Conservation (phyloP, 2,329 filamentous ascomycete genomes). For the Lecanoromycetidae sp. region DNA sequence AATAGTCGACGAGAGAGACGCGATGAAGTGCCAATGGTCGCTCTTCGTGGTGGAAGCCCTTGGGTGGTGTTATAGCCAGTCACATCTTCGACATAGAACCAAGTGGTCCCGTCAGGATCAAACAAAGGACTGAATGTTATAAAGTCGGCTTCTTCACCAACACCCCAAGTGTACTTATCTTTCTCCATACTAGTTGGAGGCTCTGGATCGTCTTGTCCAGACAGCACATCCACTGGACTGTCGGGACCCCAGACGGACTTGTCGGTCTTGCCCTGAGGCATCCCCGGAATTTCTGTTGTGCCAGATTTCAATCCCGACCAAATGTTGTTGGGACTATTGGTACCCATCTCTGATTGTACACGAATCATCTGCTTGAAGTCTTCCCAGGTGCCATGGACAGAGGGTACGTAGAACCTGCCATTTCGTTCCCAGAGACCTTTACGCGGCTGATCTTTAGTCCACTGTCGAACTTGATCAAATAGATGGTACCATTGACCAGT, state of each 20-base stretch:
- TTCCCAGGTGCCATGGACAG: conserved; percentile 65
- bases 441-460: conserved; percentile 60
- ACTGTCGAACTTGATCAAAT: conserved; percentile 54
- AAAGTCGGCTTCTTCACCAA: conserved; percentile 79
- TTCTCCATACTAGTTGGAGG: conserved; percentile 63
- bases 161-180: conserved; percentile 75
- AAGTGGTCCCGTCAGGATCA: conserved; percentile 75
- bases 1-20: conserved; percentile 72
- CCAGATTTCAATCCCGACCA: conserved; percentile 42
- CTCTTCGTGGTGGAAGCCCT: conserved; percentile 56
- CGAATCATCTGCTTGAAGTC: conserved; percentile 68
- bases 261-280: conserved; percentile 35
- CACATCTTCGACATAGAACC: conserved; percentile 70
- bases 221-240: conserved; percentile 58
- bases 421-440: conserved; percentile 76
- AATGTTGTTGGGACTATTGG: conserved; percentile 52
- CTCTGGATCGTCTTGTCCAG: conserved; percentile 57
- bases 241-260: conserved; percentile 71
- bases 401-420: conserved; percentile 63
- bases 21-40: conserved; percentile 78
- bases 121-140: conserved; percentile 89
- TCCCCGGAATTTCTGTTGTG: conserved; percentile 20
- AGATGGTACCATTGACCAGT: conserved; percentile 75
- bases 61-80: conserved; percentile 64
- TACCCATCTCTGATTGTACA: conserved; percentile 61